Evolutionary conservation across 169 alveolate genomes (phyloP).

Genomic region (Eimeria zaria): DNA sequence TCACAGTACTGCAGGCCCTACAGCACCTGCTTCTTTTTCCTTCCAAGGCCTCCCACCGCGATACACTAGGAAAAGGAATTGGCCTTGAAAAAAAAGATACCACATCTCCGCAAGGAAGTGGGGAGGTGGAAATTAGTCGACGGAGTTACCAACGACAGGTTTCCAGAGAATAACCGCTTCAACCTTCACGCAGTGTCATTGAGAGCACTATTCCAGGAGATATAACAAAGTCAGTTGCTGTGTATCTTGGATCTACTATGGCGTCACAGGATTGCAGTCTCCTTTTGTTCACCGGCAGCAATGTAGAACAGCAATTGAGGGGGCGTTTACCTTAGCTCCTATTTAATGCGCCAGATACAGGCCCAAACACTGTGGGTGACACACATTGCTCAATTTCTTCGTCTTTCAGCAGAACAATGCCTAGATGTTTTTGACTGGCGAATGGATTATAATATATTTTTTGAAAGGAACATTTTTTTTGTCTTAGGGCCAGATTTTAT

Average conservation of each 20-base stretch:
- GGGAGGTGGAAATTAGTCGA: not conserved
- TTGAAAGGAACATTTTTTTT: not conserved
- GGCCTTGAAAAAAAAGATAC: not conserved
- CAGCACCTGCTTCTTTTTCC: constrained; percentile 24
- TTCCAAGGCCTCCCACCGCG: not conserved
- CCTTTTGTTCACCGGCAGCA: not conserved
- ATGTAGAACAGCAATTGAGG: not conserved
- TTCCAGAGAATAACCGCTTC: not conserved
- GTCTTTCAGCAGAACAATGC: not conserved
- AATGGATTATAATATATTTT: not conserved
- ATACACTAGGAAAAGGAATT: not conserved
- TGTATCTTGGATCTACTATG: not conserved
- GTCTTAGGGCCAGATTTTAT: not conserved
- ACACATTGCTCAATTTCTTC: not conserved
- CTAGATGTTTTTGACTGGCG: not conserved
- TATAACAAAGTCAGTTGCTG: not conserved
- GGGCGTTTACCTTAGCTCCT: not conserved
- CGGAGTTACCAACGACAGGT: not conserved
- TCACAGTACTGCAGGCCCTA: constrained; percentile 13
- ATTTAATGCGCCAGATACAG: not conserved
- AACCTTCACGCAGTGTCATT: not conserved
- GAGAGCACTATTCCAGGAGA: not conserved
- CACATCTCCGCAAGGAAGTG: not conserved
- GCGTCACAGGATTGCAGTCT: not conserved
- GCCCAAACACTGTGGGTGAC: not conserved